Conservation (phyloP, 495 filamentous ascomycete species). For the Acidomyces sp. region DNA sequence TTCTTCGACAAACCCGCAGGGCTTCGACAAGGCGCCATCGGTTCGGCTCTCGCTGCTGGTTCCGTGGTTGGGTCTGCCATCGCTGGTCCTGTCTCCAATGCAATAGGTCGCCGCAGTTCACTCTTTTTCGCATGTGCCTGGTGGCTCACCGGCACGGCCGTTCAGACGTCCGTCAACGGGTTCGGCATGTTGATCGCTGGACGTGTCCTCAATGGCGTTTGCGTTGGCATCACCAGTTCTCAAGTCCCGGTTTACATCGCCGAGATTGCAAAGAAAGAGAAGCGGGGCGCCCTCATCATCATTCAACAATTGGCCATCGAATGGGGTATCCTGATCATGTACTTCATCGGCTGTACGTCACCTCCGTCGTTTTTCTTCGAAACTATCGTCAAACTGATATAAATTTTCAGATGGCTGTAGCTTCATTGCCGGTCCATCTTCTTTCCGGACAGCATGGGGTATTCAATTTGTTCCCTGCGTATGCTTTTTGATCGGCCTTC, state of each 20-base stretch:
- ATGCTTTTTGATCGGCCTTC: conserved; percentile 48
- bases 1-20: conserved; percentile 55
- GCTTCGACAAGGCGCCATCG: conserved; percentile 51
- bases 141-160: conserved; percentile 57
- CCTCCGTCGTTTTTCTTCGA: no score
- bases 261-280: conserved; percentile 54
- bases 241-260: conserved; percentile 69
- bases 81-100: conserved; percentile 55
- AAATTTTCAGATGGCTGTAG: conserved; percentile 52
- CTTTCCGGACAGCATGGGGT: conserved; percentile 62
- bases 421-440: conserved; percentile 42
- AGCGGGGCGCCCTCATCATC: conserved; percentile 54
- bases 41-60: conserved; percentile 52
- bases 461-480: conserved; percentile 57
- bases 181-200: conserved; percentile 54
- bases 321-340: conserved; percentile 54
- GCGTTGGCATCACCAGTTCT: conserved; percentile 61
- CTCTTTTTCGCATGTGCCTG: conserved; percentile 46
- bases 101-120: conserved; percentile 48
- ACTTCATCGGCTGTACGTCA: conserved; percentile 45
- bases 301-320: conserved; percentile 66
- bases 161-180: conserved; percentile 50
- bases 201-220: conserved; percentile 57
- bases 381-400: no score
- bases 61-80: conserved; percentile 51